Percentiles rank a stretch among this genome's conserved stretches.
phyloP scores from a whole-genome alignment of 1,284 basidiomycete genomes.

The Cryptococcus depauperatus region DNA sequence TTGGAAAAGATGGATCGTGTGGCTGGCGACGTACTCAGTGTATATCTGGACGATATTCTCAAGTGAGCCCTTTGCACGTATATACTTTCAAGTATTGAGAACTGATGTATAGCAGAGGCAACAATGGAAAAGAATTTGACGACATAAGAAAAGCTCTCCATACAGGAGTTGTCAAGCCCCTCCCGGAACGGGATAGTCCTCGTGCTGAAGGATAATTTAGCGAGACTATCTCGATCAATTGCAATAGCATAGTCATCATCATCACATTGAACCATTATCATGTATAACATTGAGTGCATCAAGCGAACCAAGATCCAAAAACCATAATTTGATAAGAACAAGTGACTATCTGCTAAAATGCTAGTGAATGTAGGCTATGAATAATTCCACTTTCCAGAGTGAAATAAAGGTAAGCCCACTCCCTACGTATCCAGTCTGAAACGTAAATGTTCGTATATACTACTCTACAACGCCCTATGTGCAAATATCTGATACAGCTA shows the following conservation, averaged over 20 bases:
- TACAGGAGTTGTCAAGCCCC: slow-evolving; percentile 32
- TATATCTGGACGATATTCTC: slow-evolving; percentile 46
- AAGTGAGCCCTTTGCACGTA: slow-evolving; percentile 20
- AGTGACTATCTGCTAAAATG: not conserved
- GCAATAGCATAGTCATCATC: too few species aligned
- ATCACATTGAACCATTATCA: not conserved
- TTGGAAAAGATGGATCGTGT: slow-evolving; percentile 68
- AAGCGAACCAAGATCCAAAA: not conserved
- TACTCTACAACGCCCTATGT: slow-evolving; percentile 2
- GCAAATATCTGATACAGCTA: not conserved
- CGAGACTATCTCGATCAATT: too few species aligned
- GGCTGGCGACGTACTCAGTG: slow-evolving; percentile 60
- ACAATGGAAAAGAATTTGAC: slow-evolving; percentile 30
- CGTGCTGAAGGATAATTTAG: slow-evolving; percentile 1
- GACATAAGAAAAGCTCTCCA: slow-evolving; percentile 30
- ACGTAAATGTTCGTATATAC: too few species aligned
- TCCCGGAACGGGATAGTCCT: slow-evolving; percentile 22
- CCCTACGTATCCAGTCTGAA: too few species aligned
- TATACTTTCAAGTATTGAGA: too few species aligned
- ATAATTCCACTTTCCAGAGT: too few species aligned
- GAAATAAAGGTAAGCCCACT: too few species aligned
- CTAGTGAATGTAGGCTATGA: not conserved
- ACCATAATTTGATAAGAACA: not conserved
- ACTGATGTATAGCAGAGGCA: slow-evolving; percentile 18
- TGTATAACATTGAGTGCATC: slow-evolving; percentile 1